Evolutionary conservation across 148 eudicot genomes (phyloP), one percentile per base, ranked within the genome.

Genomic region (Camellia sinensis): DNA sequence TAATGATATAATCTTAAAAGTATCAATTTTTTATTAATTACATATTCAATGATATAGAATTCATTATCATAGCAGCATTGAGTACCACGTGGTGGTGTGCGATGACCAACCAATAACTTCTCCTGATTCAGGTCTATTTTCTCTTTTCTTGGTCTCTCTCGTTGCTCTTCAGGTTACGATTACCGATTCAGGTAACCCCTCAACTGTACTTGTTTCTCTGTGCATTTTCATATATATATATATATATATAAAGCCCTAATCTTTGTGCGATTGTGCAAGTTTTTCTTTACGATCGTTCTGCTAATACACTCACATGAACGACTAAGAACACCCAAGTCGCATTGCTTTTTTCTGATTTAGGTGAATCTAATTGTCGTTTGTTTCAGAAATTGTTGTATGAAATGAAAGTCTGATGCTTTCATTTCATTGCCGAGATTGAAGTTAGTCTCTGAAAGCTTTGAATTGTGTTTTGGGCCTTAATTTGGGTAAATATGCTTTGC

Each of bases 401-500:
- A 29, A 59, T 14, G 18, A 54, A 9, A 12, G 13, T 12, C 14
- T 8, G 14, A 7, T 8, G 59, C 2, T 54, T 29, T 29, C 29
- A 29, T 29, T 29, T 54, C 59, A 54, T 54, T 12, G 59, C 12
- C 11, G 59, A 12, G 59, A 54, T 54, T 54, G 59, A 12, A 54
- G 59, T 54, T 54, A 7, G 59, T 9, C 59, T 54, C 59, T 54
- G 59, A 54, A 29, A 54, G 59, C 59, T 54, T 54, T 10, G 59
- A 54, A 54, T 54, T 54, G 59, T 1, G n/a, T 60, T 60, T 15
- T 74, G 50, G 79, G 82, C 79, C 37, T 83, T 80, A 10, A 76
- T 78, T 82, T 53, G 79, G 66, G 13, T 69, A n/a, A 64, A 83
- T 67, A 66, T 54, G 22, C 77, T 76, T 67, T 53, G 37, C 50